These are phyloP conservation scores for Diaporthe sp. DNA, from an alignment of 2,329 filamentous ascomycete species.

Conservation along the genomic window DNA sequence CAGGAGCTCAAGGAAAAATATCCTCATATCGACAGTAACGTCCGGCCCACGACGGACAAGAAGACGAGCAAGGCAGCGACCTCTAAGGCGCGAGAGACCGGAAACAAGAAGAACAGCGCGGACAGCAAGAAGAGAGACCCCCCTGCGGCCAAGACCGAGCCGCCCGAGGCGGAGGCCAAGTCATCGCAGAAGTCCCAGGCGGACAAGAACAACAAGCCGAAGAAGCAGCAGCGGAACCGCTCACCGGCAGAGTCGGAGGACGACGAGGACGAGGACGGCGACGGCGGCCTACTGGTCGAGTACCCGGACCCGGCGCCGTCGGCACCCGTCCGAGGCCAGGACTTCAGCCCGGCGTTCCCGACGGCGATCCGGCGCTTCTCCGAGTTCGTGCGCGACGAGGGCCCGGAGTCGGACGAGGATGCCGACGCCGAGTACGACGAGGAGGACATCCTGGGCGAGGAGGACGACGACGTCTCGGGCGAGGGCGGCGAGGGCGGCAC, in stretches of 20 bases:
- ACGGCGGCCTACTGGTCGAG: slow-evolving; percentile 71
- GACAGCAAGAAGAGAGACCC: slow-evolving; percentile 30
- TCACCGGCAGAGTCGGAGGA: slow-evolving; percentile 37
- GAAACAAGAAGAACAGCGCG: slow-evolving; percentile 30
- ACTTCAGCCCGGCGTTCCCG: slow-evolving; percentile 66
- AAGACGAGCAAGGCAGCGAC: slow-evolving; percentile 45
- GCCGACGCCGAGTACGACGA: slow-evolving; percentile 63
- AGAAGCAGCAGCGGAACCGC: slow-evolving; percentile 36
- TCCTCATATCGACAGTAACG: slow-evolving; percentile 69
- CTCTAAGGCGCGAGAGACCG: slow-evolving; percentile 44
- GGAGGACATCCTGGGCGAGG: slow-evolving; percentile 44
- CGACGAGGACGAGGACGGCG: slow-evolving; percentile 64
- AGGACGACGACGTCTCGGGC: slow-evolving; percentile 59
- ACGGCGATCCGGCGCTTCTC: slow-evolving; percentile 63
- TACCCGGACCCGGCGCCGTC: slow-evolving; percentile 67
- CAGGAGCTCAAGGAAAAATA: slow-evolving; percentile 76
- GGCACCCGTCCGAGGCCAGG: slow-evolving; percentile 40
- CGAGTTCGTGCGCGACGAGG: slow-evolving; percentile 60
- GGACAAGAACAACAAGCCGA: slow-evolving; percentile 50
- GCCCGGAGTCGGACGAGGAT: slow-evolving; percentile 60
- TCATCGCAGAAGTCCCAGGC: slow-evolving; percentile 41
- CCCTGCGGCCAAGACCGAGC: slow-evolving; percentile 44
- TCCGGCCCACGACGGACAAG: slow-evolving; percentile 47
- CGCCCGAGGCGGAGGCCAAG: slow-evolving; percentile 43
- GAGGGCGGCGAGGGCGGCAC: slow-evolving; percentile 55